Evolutionary conservation across 441 rosid genomes (phyloP).

Genomic region (Aquilaria agallochum): DNA sequence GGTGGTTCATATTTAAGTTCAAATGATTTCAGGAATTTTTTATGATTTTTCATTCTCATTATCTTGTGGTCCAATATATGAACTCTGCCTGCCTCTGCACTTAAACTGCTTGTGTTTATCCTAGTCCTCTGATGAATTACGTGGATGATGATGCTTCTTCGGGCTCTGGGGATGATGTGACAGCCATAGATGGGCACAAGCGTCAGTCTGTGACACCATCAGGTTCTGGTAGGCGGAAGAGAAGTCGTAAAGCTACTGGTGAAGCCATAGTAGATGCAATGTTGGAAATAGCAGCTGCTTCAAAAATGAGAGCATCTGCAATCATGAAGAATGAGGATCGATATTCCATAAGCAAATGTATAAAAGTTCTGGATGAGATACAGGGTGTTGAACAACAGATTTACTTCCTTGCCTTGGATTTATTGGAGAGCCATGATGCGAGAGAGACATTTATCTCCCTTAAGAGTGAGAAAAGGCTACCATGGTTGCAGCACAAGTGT

Average conservation of each 20-base stretch:
- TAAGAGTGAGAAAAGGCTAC: conserved; percentile 68
- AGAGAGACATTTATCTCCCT: conserved; percentile 73
- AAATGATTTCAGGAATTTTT: too few species aligned
- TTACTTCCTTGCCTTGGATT: conserved; percentile 76
- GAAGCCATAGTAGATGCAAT: conserved; percentile 90
- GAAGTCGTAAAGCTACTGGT: conserved; percentile 72
- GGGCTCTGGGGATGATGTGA: conserved; percentile 54
- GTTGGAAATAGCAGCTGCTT: conserved; percentile 87
- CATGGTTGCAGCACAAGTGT: conserved; percentile 72
- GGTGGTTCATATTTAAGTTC: too few species aligned
- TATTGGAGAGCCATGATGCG: conserved; percentile 68
- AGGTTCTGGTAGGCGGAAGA: conserved; percentile 55
- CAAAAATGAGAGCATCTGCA: conserved; percentile 72
- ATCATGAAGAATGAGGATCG: conserved; percentile 64
- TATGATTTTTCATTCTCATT: too few species aligned
- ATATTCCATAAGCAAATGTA: conserved; percentile 84
- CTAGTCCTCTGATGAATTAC: conserved; percentile 33
- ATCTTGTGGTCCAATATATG: too few species aligned
- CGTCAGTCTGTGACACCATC: conserved; percentile 40
- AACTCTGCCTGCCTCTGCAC: conserved; percentile 10
- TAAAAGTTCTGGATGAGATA: conserved; percentile 72
- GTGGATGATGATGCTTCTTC: conserved; percentile 52
- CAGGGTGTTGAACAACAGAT: conserved; percentile 78
- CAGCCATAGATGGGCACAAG: conserved; percentile 54
- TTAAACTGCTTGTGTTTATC: conserved; percentile 24